phyloP scores from a whole-genome alignment of 139 green algal species.

The Asterochloris erici region DNA sequence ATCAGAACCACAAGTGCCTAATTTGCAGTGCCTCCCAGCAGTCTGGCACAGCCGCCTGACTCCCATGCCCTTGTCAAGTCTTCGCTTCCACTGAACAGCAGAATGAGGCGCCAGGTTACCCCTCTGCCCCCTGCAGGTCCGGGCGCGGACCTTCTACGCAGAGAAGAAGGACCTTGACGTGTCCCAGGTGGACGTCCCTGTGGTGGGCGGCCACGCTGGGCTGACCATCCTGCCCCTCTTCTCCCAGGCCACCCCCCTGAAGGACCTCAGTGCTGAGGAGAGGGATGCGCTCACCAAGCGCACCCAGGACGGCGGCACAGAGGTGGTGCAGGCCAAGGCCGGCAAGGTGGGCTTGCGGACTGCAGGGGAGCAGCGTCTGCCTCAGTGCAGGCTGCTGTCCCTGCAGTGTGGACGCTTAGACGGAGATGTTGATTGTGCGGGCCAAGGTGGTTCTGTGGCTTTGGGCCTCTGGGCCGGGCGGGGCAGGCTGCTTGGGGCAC shows the following conservation, averaged over 20 bases:
- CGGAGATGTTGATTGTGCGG: no score
- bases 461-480: no score
- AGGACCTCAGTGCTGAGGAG: slow-evolving; percentile 64
- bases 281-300: slow-evolving; percentile 93
- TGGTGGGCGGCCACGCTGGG: slow-evolving; percentile 96
- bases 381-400: not conserved
- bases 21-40: no score
- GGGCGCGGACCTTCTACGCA: slow-evolving; percentile 97
- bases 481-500: no score
- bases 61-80: no score
- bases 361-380: no score
- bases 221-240: slow-evolving; percentile 99
- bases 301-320: slow-evolving; percentile 98
- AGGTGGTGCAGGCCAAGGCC: slow-evolving; percentile 95
- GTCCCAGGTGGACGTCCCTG: slow-evolving; percentile 87
- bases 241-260: slow-evolving; percentile 79
- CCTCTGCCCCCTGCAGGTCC: slow-evolving; percentile 29
- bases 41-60: no score
- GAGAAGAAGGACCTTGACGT: slow-evolving; percentile 82
- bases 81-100: no score
- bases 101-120: no score
- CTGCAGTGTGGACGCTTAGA: not conserved
- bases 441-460: no score
- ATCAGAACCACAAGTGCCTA: no score
- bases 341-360: slow-evolving; percentile 55